phyloP scores from a whole-genome alignment of 2,329 filamentous ascomycete species.

The Calcarisporium arbuscula region DNA sequence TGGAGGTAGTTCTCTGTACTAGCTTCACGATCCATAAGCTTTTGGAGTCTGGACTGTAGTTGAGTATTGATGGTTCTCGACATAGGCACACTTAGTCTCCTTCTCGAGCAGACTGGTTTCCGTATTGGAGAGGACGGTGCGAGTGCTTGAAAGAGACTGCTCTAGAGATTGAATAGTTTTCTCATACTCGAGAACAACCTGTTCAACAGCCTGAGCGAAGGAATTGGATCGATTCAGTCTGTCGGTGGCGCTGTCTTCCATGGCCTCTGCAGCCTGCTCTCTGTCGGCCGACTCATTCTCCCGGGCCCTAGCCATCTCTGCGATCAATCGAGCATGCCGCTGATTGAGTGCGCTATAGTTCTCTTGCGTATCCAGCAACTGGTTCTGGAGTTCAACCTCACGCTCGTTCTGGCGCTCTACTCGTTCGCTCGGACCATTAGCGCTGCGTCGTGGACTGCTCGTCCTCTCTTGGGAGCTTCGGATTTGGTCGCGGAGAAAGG shows the following conservation, averaged over 20 bases:
- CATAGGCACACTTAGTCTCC: slow-evolving; percentile 87
- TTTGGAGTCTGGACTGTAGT: slow-evolving; percentile 83
- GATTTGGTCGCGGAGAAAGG: slow-evolving; percentile 90
- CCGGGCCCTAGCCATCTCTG: slow-evolving; percentile 82
- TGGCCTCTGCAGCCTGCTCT: slow-evolving; percentile 46
- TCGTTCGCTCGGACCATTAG: slow-evolving; percentile 57
- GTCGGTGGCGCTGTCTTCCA: slow-evolving; percentile 76
- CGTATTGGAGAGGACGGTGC: slow-evolving; percentile 72
- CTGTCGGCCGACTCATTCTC: slow-evolving; percentile 60
- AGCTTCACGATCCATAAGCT: slow-evolving; percentile 82
- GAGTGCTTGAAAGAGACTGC: slow-evolving; percentile 81
- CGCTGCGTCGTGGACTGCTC: slow-evolving; percentile 46
- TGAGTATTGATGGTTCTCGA: slow-evolving; percentile 90
- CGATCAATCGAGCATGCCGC: slow-evolving; percentile 90
- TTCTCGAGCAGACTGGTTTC: slow-evolving; percentile 87
- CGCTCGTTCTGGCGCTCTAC: slow-evolving; percentile 75
- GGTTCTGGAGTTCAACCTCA: slow-evolving; percentile 87
- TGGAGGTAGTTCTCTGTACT: slow-evolving; percentile 91
- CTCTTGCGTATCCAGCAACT: slow-evolving; percentile 86
- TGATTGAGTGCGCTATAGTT: slow-evolving; percentile 89
- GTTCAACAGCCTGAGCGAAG: slow-evolving; percentile 91
- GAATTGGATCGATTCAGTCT: slow-evolving; percentile 90
- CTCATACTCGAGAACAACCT: slow-evolving; percentile 95
- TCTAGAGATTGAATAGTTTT: slow-evolving; percentile 96
- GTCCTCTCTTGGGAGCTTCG: slow-evolving; percentile 66